phyloP scores from a whole-genome alignment of 2,329 filamentous ascomycete genomes.

The Xylariaceae sp. region DNA sequence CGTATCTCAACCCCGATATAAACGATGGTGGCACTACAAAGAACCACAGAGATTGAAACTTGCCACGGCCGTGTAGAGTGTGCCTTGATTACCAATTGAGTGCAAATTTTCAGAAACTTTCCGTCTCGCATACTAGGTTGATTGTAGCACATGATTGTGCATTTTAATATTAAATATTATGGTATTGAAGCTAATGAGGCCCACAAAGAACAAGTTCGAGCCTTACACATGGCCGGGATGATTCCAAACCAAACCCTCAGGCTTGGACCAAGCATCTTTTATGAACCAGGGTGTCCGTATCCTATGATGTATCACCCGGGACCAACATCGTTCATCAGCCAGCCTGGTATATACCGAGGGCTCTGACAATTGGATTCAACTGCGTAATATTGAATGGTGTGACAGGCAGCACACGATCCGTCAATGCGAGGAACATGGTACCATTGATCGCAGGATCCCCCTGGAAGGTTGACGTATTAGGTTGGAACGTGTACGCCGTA shows the following conservation, averaged over 20 bases:
- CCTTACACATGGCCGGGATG: not conserved
- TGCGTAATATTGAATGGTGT: slow-evolving; percentile 73
- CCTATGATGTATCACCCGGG: too few relatives aligned
- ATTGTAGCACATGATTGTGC: too few relatives aligned
- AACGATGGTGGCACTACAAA: too few relatives aligned
- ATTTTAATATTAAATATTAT: not conserved
- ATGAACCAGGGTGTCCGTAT: too few relatives aligned
- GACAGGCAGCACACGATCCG: slow-evolving; percentile 62
- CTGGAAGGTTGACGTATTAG: slow-evolving; percentile 62
- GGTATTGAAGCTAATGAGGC: not conserved
- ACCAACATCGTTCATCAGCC: slow-evolving; percentile 60
- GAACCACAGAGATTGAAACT: too few relatives aligned
- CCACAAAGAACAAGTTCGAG: not conserved
- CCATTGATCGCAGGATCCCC: slow-evolving; percentile 69
- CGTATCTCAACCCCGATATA: too few relatives aligned
- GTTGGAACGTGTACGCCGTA: slow-evolving; percentile 67
- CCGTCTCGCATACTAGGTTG: too few relatives aligned
- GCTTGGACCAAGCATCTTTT: too few relatives aligned
- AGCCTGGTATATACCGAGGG: slow-evolving; percentile 72
- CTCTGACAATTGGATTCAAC: slow-evolving; percentile 73
- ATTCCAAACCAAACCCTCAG: not conserved
- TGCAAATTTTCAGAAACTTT: too few relatives aligned
- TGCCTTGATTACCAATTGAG: too few relatives aligned
- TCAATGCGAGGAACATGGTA: slow-evolving; percentile 76
- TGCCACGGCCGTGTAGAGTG: too few relatives aligned